Evolutionary conservation across 2,329 filamentous ascomycete species (phyloP), one percentile per base, ranked within the genome.

Genomic region (Stemphylium vesicarium): DNA sequence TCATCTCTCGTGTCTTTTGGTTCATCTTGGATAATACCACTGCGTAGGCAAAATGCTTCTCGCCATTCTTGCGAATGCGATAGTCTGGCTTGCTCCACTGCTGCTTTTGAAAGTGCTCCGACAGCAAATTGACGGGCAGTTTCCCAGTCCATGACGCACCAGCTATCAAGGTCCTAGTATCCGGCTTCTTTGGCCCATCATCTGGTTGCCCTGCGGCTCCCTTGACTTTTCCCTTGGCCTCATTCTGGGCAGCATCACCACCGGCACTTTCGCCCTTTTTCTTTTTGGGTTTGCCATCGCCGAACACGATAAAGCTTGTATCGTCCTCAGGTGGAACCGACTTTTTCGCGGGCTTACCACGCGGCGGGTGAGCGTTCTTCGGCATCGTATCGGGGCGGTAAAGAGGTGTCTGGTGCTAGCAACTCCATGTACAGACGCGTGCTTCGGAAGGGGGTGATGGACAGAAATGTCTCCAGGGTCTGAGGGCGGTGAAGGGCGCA

Each of bases 61-160:
- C 91, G 26, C 90, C 88, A 22, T 85, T 85, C 81, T 89, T 91
- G 61, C 82, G 84, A 80, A 92, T 91, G 61, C 89, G 89, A 75
- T 96, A 99, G 60, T 96, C 93, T 2, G 94, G 94, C 73, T 88
- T 94, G 63, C 92, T 90, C 95, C 95, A 99, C 73, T 91, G 92
- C 75, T 96, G 91, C 76, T 94, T 96, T 78, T 96, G 92, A 69
- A 93, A 97, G 77, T 96, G 91, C 80, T 98, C 95, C 32, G 90
- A 91, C 60, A 98, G 85, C 68, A 98, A 83, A 72, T 96, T 97
- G 61, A 97, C 90, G 1, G 95, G 95, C 29, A 99, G 80, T 75
- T 99, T 99, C 36, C 95, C 95, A 0, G 95, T 99, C 95, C 95
- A 99, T 65, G 92, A 97, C 54, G 92, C 87, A 43, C 95, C 95